phyloP scores from a whole-genome alignment of 176 grass and related monocot genomes.

The Phragmites australis region DNA sequence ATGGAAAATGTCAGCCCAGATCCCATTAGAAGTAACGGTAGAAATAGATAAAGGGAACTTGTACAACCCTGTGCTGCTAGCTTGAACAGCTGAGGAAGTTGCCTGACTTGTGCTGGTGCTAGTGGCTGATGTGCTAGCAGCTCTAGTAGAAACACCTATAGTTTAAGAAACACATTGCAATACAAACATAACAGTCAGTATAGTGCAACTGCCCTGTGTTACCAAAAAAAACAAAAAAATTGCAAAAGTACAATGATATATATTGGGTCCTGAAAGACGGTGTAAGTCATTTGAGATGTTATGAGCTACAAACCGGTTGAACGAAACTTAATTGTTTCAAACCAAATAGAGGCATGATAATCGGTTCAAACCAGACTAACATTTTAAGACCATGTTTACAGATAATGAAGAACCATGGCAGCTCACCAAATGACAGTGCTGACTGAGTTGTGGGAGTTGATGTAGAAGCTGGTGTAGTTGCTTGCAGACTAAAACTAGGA shows the following conservation, averaged over 20 bases:
- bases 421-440: slow-evolving; percentile 61
- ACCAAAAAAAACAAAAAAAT: not conserved
- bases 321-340: slow-evolving; percentile 5
- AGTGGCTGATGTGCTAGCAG: slow-evolving; percentile 49
- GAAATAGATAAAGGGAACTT: slow-evolving; percentile 35
- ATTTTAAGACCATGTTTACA: slow-evolving; percentile 5
- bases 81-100: slow-evolving; percentile 66
- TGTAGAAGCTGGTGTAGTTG: slow-evolving; percentile 44
- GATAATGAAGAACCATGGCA: slow-evolving; percentile 11
- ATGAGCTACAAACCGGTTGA: not conserved
- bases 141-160: slow-evolving; percentile 55
- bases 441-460: not conserved
- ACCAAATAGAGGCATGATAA: not conserved
- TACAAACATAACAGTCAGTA: slow-evolving; percentile 4
- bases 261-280: not conserved
- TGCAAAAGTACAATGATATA: not conserved
- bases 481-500: slow-evolving; percentile 58
- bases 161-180: slow-evolving; percentile 5
- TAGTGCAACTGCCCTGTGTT: not conserved
- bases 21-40: not conserved
- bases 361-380: slow-evolving; percentile 18
- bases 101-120: slow-evolving; percentile 58
- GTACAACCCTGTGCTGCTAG: slow-evolving; percentile 70
- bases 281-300: not conserved
- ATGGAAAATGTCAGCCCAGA: slow-evolving; percentile 26